Evolutionary conservation across 345 rosid species (phyloP), one percentile per base, ranked within the genome.

Genomic region (Fremontodendron californicum): DNA sequence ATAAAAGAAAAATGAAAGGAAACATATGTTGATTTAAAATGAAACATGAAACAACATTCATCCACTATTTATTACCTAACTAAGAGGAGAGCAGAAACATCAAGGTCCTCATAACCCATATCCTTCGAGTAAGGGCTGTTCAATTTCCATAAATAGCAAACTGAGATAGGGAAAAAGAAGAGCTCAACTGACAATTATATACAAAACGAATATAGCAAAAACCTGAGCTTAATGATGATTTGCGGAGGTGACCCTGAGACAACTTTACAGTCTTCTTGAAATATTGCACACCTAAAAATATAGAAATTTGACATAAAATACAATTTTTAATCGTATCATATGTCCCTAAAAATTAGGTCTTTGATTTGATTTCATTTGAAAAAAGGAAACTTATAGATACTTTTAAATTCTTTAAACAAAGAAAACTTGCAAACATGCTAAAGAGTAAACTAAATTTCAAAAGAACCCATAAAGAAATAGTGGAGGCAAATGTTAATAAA

Each of bases 121-220:
- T 92, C 96, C 83, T 92, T 95, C 4, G 94, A 90, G 86, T 93
- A 88, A 81, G 99, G 98, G 90, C 99, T 93, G 88, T 79, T 83
- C 87, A 39, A 81, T 75, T 76, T 39, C 77, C 78, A 79, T 76
- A 78, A 46, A 60, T 76, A 55, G 69, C 49, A 39, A 62, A 74
- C n/a, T 70, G 48, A 79, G 42, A 67, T 51, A 62, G 71, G 52
- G 39, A 7, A 64, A 72, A 62, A 71, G 51, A 58, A 81, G 65
- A 71, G 60, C 60, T 71, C 43, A 29, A 54, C 39, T 45, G 73
- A 51, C 27, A 80, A 55, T 70, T 82, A 76, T 52, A 73, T 31
- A 49, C 31, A 78, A 76, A 48, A 78, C 23, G n/a, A 68, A 12
- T 37, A 64, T 54, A 67, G 29, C 52, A 72, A 52, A 75, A 81